These are phyloP conservation scores for Climacium dendroides DNA, from an alignment of 225 moss, liverwort and hornwort genomes.

Conservation along the genomic window DNA sequence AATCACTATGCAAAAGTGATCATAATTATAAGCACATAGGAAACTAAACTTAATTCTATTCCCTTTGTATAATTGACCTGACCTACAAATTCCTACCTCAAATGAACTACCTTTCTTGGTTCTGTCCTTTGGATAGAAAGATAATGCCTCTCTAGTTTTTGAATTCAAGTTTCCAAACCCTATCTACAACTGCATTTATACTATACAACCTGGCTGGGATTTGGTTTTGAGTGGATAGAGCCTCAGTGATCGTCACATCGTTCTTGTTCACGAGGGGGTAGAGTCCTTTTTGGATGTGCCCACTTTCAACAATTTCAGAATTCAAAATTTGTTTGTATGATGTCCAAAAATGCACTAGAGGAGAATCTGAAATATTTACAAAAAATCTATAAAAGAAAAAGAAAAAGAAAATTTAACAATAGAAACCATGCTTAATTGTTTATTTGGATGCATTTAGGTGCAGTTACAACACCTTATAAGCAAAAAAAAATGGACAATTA, in stretches of 20 bases:
- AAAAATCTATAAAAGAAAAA: too few species aligned
- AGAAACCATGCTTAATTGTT: too few species aligned
- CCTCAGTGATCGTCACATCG: too few species aligned
- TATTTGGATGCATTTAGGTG: neutral
- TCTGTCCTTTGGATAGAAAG: too few species aligned
- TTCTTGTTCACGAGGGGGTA: neutral
- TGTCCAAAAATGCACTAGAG: neutral
- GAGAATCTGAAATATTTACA: neutral
- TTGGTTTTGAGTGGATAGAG: too few species aligned
- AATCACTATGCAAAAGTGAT: neutral
- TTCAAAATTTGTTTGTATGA: neutral
- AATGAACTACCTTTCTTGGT: too few species aligned
- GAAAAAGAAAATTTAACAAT: neutral
- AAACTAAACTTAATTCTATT: neutral
- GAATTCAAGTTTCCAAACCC: too few species aligned
- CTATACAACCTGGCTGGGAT: too few species aligned
- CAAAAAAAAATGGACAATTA: neutral
- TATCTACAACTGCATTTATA: too few species aligned
- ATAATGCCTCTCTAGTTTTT: too few species aligned
- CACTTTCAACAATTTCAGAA: neutral
- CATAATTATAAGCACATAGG: fast-evolving
- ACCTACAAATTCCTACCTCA: neutral
- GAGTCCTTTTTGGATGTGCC: neutral
- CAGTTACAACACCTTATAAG: neutral
- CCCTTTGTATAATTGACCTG: neutral